Evolutionary conservation across 2,329 filamentous ascomycete genomes (phyloP), one percentile per base, ranked within the genome.

Genomic region (Fusarium miscanthi): DNA sequence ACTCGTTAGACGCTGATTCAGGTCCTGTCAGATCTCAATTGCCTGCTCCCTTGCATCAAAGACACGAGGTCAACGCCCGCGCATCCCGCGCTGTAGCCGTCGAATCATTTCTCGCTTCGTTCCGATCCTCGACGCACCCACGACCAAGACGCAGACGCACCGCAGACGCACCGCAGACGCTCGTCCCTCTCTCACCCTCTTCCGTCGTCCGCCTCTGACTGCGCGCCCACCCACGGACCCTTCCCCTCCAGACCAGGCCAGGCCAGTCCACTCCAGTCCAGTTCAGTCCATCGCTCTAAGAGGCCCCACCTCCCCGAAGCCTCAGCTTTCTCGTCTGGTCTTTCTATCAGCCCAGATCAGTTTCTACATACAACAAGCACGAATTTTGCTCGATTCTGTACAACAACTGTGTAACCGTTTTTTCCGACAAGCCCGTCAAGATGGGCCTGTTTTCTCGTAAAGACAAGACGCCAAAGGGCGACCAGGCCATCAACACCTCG

Each of bases 391-490:
- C 46, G 51, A 61, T 61, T 40, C 51, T 56, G 59, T 66, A 69
- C 64, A 53, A 57, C 69, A 63, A 17, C 33, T 51, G 60, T 46
- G 59, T 63, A 61, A 61, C 45, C 57, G 25, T 57, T 48, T 64
- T 30, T 33, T 30, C 49, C 61, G 37, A 40, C 43, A 68, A 71
- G 64, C 60, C 73, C 63, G 43, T 19, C 78, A 80, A 74, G 67
- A 89, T 89, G 87, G 87, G 87, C 75, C 76, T 89, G 71, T 89
- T 89, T 78, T 87, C 87, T 40, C 83, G 87, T 67, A 88, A 85
- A 77, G 84, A 87, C 74, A 88, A 86, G 82, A 80, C 84, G 69
- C 79, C 84, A 58, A 85, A 83, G 78, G 79, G 78, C 72, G 81
- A 84, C 63, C 79, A 82, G 25, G 78, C 81, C 49, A 80, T 86